These are phyloP conservation scores for Gracilariopsis chorda DNA, from an alignment of 23 red algal species.

Conservation along the genomic window DNA sequence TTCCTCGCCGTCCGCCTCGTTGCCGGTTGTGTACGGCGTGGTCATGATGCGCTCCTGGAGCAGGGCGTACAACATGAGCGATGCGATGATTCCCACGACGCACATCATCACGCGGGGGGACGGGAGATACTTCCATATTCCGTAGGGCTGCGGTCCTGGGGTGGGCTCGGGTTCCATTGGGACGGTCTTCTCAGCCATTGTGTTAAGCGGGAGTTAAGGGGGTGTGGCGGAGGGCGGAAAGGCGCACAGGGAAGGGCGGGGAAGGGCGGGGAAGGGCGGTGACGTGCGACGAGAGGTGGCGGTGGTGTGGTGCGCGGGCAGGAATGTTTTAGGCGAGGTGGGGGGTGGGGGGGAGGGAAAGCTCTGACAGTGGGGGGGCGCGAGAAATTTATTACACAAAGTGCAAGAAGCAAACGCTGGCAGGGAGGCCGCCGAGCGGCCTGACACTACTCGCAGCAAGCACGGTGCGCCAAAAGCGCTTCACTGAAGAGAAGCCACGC, in stretches of 20 bases:
- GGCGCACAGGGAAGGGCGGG: neutral
- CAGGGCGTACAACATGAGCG: slow-evolving; percentile 87
- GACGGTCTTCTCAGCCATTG: neutral
- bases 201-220: no score
- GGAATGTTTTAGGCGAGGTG: neutral
- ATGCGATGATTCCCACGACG: slow-evolving; percentile 88
- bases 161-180: slow-evolving; percentile 65
- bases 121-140: slow-evolving; percentile 71
- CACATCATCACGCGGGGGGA: slow-evolving; percentile 67
- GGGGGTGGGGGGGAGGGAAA: neutral
- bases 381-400: no score
- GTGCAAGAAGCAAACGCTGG: no score
- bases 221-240: neutral
- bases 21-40: slow-evolving; percentile 59
- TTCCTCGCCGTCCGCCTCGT: slow-evolving; percentile 50
- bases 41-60: slow-evolving; percentile 96
- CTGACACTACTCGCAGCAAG: no score
- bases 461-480: no score
- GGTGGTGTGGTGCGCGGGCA: neutral
- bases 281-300: neutral
- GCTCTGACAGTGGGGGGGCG: neutral
- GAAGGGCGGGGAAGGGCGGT: neutral
- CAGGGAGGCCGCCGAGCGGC: no score
- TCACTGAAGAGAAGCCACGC: no score
- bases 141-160: slow-evolving; percentile 43